Conservation (phyloP, 2,329 filamentous ascomycete genomes). For the Aspergillus viridinutans region DNA sequence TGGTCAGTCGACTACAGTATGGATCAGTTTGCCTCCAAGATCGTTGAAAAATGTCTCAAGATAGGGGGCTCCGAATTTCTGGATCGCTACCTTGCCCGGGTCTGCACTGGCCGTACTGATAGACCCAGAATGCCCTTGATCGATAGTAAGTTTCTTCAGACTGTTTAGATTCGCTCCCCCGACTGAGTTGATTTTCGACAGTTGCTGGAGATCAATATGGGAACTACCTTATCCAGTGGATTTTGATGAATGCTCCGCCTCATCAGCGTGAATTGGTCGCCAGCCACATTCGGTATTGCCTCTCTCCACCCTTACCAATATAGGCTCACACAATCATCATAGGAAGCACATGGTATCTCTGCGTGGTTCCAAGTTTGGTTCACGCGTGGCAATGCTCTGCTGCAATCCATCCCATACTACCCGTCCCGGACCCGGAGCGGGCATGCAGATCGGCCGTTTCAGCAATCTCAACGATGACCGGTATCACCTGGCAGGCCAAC, state of each 20-base stretch:
- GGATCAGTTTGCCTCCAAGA: constrained; percentile 98
- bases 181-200: constrained; percentile 22
- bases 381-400: constrained; percentile 97
- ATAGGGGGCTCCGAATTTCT: constrained; percentile 90
- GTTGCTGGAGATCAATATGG: constrained; percentile 97
- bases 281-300: constrained; percentile 68
- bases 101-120: constrained; percentile 85
- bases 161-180: background rate
- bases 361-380: constrained; percentile 96
- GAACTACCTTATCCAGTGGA: constrained; percentile 97
- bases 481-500: constrained; percentile 37
- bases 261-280: constrained; percentile 93
- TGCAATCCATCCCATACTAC: constrained; percentile 89
- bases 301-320: background rate
- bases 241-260: constrained; percentile 78
- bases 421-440: constrained; percentile 78
- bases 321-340: constrained; percentile 8
- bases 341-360: constrained; percentile 98
- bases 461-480: constrained; percentile 49
- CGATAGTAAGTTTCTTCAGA: constrained; percentile 59
- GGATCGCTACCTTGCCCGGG: constrained; percentile 84
- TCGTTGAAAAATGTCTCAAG: constrained; percentile 98
- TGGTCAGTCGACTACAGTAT: constrained; percentile 96
- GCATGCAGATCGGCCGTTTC: constrained; percentile 59
- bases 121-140: constrained; percentile 95